Evolutionary conservation across 1,284 basidiomycete species (phyloP).

Genomic region (Ustilago xerochloae): DNA sequence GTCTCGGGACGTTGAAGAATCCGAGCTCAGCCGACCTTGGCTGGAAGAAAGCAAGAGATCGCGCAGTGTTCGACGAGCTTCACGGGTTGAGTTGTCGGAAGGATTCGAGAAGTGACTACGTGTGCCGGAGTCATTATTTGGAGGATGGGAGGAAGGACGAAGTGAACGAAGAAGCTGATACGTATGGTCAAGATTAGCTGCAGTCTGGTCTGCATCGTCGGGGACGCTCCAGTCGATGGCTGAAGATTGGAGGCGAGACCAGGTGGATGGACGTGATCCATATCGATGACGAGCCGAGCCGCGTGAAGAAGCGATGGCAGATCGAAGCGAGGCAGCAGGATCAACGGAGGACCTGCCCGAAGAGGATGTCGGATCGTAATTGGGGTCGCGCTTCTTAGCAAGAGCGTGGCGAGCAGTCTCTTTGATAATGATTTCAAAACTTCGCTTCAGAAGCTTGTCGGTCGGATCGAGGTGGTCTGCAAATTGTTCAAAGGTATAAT

Average conservation of each 20-base stretch:
- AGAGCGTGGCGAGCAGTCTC: constrained; percentile 49
- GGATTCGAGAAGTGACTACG: neutral
- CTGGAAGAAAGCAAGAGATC: constrained; percentile 12
- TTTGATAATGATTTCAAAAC: constrained; percentile 51
- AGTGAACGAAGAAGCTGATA: constrained; percentile 28
- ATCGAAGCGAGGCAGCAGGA: constrained; percentile 24
- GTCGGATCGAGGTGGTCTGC: constrained; percentile 44
- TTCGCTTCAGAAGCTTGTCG: constrained; percentile 43
- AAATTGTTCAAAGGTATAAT: constrained; percentile 53
- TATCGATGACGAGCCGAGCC: neutral
- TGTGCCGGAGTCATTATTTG: neutral
- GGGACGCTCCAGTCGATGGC: neutral
- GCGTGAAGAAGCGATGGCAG: constrained; percentile 28
- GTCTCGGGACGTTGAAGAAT: neutral
- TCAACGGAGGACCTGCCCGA: constrained; percentile 11
- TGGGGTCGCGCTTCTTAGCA: constrained; percentile 23
- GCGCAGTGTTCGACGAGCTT: constrained; percentile 2
- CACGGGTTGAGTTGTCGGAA: neutral
- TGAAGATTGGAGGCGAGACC: neutral
- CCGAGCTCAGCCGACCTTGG: neutral
- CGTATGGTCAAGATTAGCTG: constrained; percentile 7
- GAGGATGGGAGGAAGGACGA: neutral
- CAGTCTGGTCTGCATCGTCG: neutral
- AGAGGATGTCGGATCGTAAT: constrained; percentile 4
- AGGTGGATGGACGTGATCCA: neutral